Evolutionary conservation across 1,284 basidiomycete genomes (phyloP).

Genomic region (Ustilago lituana): DNA sequence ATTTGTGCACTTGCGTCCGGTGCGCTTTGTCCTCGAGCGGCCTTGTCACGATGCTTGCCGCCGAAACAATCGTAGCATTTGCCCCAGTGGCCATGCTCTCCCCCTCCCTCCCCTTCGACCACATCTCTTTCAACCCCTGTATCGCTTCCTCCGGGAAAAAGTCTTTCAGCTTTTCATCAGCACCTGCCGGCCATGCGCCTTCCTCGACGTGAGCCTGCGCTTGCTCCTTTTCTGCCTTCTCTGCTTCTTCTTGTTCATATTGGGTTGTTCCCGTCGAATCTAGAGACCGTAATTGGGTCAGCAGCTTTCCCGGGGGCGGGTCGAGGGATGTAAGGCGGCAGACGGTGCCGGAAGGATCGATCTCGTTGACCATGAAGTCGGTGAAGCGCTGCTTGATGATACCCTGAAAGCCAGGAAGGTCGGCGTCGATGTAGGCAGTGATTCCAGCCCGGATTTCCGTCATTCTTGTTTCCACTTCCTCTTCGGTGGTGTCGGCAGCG

Average conservation of each 20-base stretch:
- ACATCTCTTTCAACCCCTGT: conserved; percentile 25
- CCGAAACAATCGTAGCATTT: conserved; percentile 33
- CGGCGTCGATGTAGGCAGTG: conserved; percentile 48
- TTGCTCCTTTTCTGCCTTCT: background rate
- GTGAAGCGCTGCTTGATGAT: conserved; percentile 65
- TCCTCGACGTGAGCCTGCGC: conserved; percentile 1
- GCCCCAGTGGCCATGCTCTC: conserved; percentile 32
- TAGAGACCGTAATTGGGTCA: conserved; percentile 13
- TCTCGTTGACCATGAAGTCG: conserved; percentile 62
- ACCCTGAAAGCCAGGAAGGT: conserved; percentile 52
- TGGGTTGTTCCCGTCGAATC: background rate
- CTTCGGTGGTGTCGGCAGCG: background rate
- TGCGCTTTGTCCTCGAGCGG: conserved; percentile 82
- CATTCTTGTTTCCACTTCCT: conserved; percentile 26
- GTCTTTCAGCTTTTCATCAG: conserved; percentile 18
- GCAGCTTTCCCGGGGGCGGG: conserved; percentile 42
- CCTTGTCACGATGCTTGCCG: conserved; percentile 69
- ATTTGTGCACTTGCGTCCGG: conserved; percentile 83
- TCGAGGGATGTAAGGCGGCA: conserved; percentile 49
- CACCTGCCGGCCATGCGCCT: conserved; percentile 29
- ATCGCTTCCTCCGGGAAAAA: conserved; percentile 35
- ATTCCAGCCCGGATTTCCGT: conserved; percentile 51
- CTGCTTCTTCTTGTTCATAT: background rate
- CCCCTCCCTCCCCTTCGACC: conserved; percentile 11
- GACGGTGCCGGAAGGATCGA: conserved; percentile 32